phyloP scores from a whole-genome alignment of 177 flowering plant species.

The Telopea speciosissima region DNA sequence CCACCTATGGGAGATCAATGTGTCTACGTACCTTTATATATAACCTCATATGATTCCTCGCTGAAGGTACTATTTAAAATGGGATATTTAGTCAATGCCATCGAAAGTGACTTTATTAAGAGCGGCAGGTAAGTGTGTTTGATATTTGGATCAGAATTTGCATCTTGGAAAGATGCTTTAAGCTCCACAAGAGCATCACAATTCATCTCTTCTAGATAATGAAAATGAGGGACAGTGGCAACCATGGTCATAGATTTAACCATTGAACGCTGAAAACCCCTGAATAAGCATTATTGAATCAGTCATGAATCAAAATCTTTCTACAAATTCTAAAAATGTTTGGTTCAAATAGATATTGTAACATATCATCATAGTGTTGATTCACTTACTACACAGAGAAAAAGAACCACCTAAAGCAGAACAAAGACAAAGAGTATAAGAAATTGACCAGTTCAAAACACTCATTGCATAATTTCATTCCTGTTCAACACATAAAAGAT shows the following conservation, averaged over 20 bases:
- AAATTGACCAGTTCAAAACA: too few species aligned
- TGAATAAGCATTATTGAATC: slow-evolving; percentile 22
- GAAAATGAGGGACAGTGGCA: slow-evolving; percentile 91
- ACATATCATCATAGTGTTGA: neutral
- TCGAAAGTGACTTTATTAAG: slow-evolving; percentile 79
- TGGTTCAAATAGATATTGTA: neutral
- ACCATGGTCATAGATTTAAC: slow-evolving; percentile 92
- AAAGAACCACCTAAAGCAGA: neutral
- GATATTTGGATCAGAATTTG: slow-evolving; percentile 56
- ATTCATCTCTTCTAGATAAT: slow-evolving; percentile 87
- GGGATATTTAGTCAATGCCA: slow-evolving; percentile 78
- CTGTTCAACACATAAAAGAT: too few species aligned
- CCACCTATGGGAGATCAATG: too few species aligned
- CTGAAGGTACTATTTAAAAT: slow-evolving; percentile 75
- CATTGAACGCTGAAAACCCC: slow-evolving; percentile 95
- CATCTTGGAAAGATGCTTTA: slow-evolving; percentile 59
- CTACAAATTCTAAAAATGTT: neutral
- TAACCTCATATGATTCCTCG: slow-evolving; percentile 63
- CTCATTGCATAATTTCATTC: too few species aligned
- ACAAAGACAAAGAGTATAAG: too few species aligned
- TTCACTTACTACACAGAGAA: neutral
- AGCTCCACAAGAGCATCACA: slow-evolving; percentile 76
- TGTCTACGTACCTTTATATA: slow-evolving; percentile 58
- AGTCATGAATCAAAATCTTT: neutral
- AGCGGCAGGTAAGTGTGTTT: slow-evolving; percentile 80